phyloP scores from a whole-genome alignment of 441 rosid species.

The Aleurites moluccanus region DNA sequence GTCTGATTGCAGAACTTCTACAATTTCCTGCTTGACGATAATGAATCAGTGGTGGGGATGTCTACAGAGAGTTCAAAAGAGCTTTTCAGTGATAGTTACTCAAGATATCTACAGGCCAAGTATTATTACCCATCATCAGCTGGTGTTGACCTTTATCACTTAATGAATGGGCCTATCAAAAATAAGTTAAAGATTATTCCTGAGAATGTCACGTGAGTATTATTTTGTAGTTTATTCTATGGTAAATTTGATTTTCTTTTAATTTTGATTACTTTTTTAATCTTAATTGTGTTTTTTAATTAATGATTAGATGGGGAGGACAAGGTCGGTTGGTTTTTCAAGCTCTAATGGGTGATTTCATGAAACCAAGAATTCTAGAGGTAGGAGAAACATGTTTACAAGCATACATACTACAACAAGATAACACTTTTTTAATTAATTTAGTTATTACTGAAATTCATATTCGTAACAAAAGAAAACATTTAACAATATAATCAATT shows the following conservation, averaged over 20 bases:
- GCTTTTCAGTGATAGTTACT: slow-evolving; percentile 14
- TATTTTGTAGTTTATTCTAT: not conserved
- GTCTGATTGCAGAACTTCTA: slow-evolving; percentile 39
- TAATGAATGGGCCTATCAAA: slow-evolving; percentile 38
- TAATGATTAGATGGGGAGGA: slow-evolving; percentile 41
- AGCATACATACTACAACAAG: too few species aligned
- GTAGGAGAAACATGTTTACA: slow-evolving; percentile 17
- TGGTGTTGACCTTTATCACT: slow-evolving; percentile 1
- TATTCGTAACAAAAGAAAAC: too few species aligned
- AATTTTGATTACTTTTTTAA: not conserved
- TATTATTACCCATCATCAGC: not conserved
- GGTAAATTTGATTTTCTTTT: not conserved
- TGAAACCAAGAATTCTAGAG: slow-evolving; percentile 49
- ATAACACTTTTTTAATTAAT: too few species aligned
- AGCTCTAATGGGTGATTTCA: slow-evolving; percentile 36
- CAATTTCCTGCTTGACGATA: slow-evolving; percentile 32
- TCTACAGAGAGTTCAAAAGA: slow-evolving; percentile 7
- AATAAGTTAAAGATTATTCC: slow-evolving; percentile 45
- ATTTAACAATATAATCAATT: too few species aligned
- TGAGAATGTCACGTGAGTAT: slow-evolving; percentile 29
- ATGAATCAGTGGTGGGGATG: slow-evolving; percentile 11
- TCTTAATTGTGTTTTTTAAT: not conserved
- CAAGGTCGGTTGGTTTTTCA: slow-evolving; percentile 27
- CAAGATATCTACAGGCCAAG: slow-evolving; percentile 26
- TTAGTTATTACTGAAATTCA: too few species aligned